Percentiles rank a stretch among this genome's conserved stretches.
Evolutionary conservation across 164 flowering plant genomes (phyloP).

Genomic region (Tetracentron sinense): DNA sequence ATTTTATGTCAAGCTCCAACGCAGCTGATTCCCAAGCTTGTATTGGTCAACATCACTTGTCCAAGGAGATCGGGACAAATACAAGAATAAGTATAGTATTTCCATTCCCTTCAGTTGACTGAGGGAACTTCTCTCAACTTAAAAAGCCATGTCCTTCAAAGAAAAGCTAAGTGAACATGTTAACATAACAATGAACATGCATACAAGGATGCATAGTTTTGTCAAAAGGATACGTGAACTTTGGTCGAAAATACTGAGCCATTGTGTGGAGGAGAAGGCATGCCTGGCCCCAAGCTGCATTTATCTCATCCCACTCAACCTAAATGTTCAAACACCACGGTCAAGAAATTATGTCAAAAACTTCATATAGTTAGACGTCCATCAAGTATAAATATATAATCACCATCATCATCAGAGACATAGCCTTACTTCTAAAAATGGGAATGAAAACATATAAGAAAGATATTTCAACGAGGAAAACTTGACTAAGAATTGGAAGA

Average conservation of each 20-base stretch:
- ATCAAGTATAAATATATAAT: neutral
- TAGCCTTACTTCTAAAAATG: no score
- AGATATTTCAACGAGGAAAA: no score
- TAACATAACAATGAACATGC: neutral
- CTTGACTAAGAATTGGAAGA: no score
- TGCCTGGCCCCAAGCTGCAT: conserved; percentile 99
- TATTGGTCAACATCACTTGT: no score
- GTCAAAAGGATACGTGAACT: conserved; percentile 66
- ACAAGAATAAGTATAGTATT: no score
- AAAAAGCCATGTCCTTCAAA: neutral
- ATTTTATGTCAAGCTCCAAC: no score
- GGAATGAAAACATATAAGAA: no score
- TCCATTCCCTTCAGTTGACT: neutral
- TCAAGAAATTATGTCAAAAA: neutral
- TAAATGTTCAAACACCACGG: conserved; percentile 20
- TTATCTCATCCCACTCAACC: conserved; percentile 99
- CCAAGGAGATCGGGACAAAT: no score
- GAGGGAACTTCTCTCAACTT: neutral
- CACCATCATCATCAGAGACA: no score
- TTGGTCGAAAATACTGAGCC: conserved; percentile 87
- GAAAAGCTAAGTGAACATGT: neutral
- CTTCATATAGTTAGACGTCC: neutral
- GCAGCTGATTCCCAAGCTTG: no score
- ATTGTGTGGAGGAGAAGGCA: conserved; percentile 96
- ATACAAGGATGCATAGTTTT: neutral